These are phyloP conservation scores for Pythium dissimile DNA, from an alignment of 352 stramenopile species.

Conservation along the genomic window DNA sequence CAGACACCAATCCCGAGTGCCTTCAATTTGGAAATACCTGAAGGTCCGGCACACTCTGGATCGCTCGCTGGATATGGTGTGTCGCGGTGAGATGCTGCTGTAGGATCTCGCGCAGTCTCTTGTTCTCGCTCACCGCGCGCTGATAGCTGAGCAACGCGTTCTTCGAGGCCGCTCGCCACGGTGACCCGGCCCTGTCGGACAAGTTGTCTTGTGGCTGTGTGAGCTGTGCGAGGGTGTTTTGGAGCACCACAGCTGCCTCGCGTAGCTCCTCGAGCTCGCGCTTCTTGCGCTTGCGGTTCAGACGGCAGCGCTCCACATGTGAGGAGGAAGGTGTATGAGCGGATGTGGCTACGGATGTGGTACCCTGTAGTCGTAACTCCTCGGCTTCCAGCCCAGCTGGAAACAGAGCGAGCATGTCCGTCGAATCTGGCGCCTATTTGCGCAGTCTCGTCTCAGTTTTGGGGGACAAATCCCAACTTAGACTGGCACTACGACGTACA, in stretches of 20 bases:
- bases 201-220: not conserved
- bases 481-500: not conserved
- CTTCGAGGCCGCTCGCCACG: not conserved
- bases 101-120: constrained; percentile 8
- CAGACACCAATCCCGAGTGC: not conserved
- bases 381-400: no score
- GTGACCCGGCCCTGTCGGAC: not conserved
- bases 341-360: not conserved
- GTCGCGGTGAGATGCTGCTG: not conserved
- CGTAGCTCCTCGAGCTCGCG: constrained; percentile 12
- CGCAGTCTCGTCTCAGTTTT: not conserved
- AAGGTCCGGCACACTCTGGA: not conserved
- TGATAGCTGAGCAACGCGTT: not conserved
- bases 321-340: not conserved
- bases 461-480: not conserved
- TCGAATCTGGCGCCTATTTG: not conserved
- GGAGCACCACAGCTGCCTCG: not conserved
- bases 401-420: not conserved
- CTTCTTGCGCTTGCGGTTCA: constrained; percentile 21
- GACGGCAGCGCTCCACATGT: constrained; percentile 10
- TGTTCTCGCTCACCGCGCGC: constrained; percentile 4
- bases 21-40: not conserved
- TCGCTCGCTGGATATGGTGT: constrained; percentile 1
- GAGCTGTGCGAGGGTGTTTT: constrained; percentile 1
- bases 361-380: no score